Base-by-base conservation (phyloP, 768 basidiomycete species). In the Pulveroboletus sp. region DNA sequence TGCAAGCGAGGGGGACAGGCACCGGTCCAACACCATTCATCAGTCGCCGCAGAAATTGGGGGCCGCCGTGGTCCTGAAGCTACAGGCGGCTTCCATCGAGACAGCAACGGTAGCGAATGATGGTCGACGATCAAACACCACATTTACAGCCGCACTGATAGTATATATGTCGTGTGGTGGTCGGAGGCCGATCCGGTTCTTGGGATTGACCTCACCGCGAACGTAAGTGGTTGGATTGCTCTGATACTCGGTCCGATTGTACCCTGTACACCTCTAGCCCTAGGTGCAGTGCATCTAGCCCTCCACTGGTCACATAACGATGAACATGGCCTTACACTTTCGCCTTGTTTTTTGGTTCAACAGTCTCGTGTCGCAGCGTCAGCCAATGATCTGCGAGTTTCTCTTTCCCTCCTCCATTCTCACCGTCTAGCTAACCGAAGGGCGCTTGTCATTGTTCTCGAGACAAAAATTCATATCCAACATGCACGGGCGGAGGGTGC, bases 311-410 rank as follows among this genome's bases (percentile, higher is more conserved):
- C 21, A 21, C 21, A 21, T 21, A 21, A 21, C 21, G 21, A 21
- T 21, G 21, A 21, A 21, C 21, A 21, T 21, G 21, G 21, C 21
- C 21, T 21, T 2, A 21, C 21, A 21, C 21, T 21, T 21, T 21
- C 21, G 21, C 21, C 21, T 21, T 21, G 21, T 21, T 32, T 37
- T 53, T 24, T 54, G 43, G 46, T 42, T 35, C 5, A 10, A 42
- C 30, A 8, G 33, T 13, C 31, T 27, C 28, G 35, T 27, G 7
- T 33, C 6, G 8, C 62, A 95, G 91, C 86, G 96, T 24, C 93
- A 97, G 79, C 93, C 90, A 21, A 94, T 94, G 77, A 99, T 99
- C 50, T 98, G 96, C 81, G 96, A 99, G 64, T 82, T 98, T 15
- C 80, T 96, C 7, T 99, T 99, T 67, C 96, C 96, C 1, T 93